Evolutionary conservation across 352 stramenopile genomes (phyloP), one percentile per base, ranked within the genome.

Genomic region (Phytophthora pinifolia): DNA sequence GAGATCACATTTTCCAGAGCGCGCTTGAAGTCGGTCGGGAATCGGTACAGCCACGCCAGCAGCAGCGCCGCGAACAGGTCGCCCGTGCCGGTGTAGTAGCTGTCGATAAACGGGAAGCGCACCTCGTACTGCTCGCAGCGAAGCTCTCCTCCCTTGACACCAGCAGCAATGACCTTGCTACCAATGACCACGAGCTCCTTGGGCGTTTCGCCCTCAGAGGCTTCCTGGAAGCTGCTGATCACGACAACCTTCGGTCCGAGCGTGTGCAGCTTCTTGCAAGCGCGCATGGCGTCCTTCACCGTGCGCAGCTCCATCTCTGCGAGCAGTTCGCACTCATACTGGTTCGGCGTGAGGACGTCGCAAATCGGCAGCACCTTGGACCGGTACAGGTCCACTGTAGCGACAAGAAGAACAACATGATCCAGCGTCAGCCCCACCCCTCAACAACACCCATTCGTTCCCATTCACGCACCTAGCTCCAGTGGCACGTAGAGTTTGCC

Each of bases 291-390:
- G 27, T 93, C 81, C 7, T 71, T 49, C n/a, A 92, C 76, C 0
- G 72, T 86, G 5, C 59, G 64, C 22, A 95, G 68, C 54, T 82
- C 68, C 66, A 85, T 86, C 41, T 87, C 67, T 0, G 85, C 83
- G 30, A 95, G 69, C 34, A 91, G 46, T 44, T 95, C 85, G 34
- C 83, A 92, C 51, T 95, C 85, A 35, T 89, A 95, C 49, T 95
- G 85, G 61, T 93, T 95, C 7, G 83, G 83, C 37, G 85, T 93
- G 34, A 95, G 65, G 43, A 95, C 83, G 54, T 90, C 77, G 12
- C 79, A 86, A 67, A 93, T 88, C 43, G 83, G 83, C 32, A 95
- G 51, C 36, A 95, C 76, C 46, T 83, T 72, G 27, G 72, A 74
- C 18, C 85, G 77, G 46, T 95, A 95, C 39, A 95, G 57, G 35